Percentiles rank a stretch among this genome's conserved stretches.
Evolutionary conservation across 1,139 yeast species (phyloP).

Genomic region (Candida sojae): DNA sequence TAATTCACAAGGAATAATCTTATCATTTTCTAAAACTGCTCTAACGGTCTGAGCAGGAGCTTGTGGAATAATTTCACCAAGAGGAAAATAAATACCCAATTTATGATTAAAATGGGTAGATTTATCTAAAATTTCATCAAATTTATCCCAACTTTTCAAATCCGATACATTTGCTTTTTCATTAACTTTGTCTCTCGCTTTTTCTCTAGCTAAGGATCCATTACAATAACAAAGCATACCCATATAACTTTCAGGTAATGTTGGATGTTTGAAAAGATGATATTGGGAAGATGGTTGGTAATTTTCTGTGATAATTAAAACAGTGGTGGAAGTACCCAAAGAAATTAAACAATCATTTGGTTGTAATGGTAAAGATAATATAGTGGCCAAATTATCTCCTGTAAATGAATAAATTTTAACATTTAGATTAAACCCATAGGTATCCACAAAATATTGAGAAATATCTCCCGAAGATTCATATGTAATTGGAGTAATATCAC

Average conservation of each 20-base stretch:
- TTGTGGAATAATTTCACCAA: constrained; percentile 88
- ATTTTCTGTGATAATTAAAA: constrained; percentile 73
- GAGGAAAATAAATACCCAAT: constrained; percentile 82
- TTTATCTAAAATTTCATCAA: constrained; percentile 56
- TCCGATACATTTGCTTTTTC: constrained; percentile 34
- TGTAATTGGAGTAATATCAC: constrained; percentile 51
- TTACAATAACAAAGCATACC: constrained; percentile 95
- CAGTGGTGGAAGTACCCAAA: constrained; percentile 89
- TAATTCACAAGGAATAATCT: constrained; percentile 22
- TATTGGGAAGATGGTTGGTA: constrained; percentile 81
- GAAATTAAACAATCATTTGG: constrained; percentile 80
- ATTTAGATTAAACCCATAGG: constrained; percentile 57
- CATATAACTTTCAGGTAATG: constrained; percentile 76
- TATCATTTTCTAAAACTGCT: constrained; percentile 33
- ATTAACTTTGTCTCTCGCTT: constrained; percentile 66
- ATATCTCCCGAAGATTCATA: constrained; percentile 44
- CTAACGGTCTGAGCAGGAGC: constrained; percentile 61
- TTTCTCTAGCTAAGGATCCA: constrained; percentile 86
- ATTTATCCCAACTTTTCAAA: constrained; percentile 60
- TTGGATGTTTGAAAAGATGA: constrained; percentile 86
- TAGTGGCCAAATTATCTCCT: constrained; percentile 90
- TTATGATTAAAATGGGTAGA: constrained; percentile 29
- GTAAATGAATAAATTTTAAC: constrained; percentile 73
- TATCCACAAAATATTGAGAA: constrained; percentile 58
- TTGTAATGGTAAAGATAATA: constrained; percentile 74